Conservation (phyloP, 495 filamentous ascomycete species). For the Hypoxylon intermedium region DNA sequence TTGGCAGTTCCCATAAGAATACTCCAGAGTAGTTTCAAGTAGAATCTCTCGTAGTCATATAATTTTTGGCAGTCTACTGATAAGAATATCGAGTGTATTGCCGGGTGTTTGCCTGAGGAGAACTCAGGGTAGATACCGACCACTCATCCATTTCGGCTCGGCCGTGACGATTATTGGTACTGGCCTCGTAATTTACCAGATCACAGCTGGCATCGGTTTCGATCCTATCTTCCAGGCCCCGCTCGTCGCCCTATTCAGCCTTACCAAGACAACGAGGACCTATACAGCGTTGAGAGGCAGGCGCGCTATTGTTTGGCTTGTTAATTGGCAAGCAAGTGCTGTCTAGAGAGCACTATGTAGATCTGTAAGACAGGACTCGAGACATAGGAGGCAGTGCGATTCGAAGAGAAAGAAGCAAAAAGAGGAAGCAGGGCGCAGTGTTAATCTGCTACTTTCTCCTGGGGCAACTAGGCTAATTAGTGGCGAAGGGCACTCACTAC, state of each 20-base stretch:
- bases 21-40: too few relatives aligned
- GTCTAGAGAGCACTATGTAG: background rate
- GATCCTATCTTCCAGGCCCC: conserved; percentile 77
- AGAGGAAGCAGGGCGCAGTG: background rate
- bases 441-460: too few relatives aligned
- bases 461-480: too few relatives aligned
- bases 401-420: background rate
- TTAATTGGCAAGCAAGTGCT: conserved; percentile 3
- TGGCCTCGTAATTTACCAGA: conserved; percentile 68
- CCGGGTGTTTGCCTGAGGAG: too few relatives aligned
- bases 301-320: conserved; percentile 8
- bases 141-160: conserved; percentile 63
- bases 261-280: conserved; percentile 47
- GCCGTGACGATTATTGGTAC: conserved; percentile 66
- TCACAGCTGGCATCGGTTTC: conserved; percentile 70
- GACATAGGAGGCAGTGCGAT: conserved; percentile 31
- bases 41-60: too few relatives aligned
- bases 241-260: conserved; percentile 79
- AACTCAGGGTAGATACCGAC: conserved; percentile 69
- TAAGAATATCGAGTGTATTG: too few relatives aligned
- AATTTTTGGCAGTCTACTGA: too few relatives aligned
- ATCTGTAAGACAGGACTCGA: conserved; percentile 2
- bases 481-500: too few relatives aligned
- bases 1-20: too few relatives aligned
- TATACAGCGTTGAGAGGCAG: conserved; percentile 52